Evolutionary conservation across 108 stramenopile species (phyloP).

Genomic region (Parietichytrium sp.): DNA sequence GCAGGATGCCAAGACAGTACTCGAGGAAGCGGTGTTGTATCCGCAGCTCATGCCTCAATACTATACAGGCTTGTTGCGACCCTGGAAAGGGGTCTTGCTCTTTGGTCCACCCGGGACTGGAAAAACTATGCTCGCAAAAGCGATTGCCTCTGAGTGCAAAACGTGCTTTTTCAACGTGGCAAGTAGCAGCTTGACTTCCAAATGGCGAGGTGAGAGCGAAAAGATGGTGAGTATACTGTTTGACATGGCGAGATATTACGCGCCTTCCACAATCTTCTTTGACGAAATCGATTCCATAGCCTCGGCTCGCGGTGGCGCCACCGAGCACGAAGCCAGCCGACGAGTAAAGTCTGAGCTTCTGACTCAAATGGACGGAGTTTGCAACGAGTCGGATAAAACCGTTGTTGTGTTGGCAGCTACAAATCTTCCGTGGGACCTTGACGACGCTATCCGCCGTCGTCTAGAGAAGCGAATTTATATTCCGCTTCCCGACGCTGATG

Average conservation of each 20-base stretch:
- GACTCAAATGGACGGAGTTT: constrained; percentile 89
- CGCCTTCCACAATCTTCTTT: constrained; percentile 74
- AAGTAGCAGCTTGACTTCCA: constrained; percentile 60
- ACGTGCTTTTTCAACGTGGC: constrained; percentile 75
- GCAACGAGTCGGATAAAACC: constrained; percentile 49
- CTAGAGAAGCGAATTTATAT: constrained; percentile 88
- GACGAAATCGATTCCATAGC: constrained; percentile 91
- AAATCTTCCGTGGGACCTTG: constrained; percentile 89
- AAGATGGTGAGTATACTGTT: constrained; percentile 67
- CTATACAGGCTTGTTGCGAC: constrained; percentile 78
- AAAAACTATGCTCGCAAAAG: constrained; percentile 98
- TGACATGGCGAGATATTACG: constrained; percentile 54
- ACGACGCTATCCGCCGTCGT: constrained; percentile 76
- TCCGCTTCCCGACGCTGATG: constrained; percentile 75
- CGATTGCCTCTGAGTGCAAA: constrained; percentile 91
- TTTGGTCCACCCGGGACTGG: constrained; percentile 88
- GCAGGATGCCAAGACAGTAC: constrained; percentile 73
- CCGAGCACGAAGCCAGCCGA: constrained; percentile 85
- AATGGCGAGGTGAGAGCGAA: constrained; percentile 66
- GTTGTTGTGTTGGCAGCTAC: constrained; percentile 87
- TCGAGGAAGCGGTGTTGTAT: constrained; percentile 87
- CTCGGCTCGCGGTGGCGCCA: constrained; percentile 57
- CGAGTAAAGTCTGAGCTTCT: constrained; percentile 93
- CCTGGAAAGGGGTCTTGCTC: constrained; percentile 75
- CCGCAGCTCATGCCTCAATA: constrained; percentile 86